Evolutionary conservation across 345 rosid species (phyloP).

Genomic region (Murraya paniculata): DNA sequence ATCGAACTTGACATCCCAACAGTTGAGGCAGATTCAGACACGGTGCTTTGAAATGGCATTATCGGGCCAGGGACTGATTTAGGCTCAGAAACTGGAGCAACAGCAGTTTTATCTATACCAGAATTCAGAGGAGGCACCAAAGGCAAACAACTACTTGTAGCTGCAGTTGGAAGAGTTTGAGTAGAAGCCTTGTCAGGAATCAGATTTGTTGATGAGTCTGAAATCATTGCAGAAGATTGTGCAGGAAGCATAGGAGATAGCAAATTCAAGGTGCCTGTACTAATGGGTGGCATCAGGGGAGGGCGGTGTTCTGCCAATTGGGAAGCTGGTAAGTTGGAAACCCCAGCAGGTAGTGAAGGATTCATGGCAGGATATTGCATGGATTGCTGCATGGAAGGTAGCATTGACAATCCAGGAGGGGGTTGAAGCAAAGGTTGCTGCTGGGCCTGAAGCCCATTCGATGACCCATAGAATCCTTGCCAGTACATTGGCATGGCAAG

Average conservation of each 20-base stretch:
- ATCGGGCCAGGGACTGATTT: constrained; percentile 17
- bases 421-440: constrained; percentile 39
- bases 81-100: constrained; percentile 18
- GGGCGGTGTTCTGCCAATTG: constrained; percentile 26
- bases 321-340: constrained; percentile 26
- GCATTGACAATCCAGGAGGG: constrained; percentile 35
- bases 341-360: constrained; percentile 14
- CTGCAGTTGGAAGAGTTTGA: constrained; percentile 23
- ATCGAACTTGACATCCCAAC: constrained; percentile 18
- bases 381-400: constrained; percentile 30
- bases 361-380: constrained; percentile 32
- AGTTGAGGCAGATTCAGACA: constrained; percentile 20
- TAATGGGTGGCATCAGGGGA: constrained; percentile 27
- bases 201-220: constrained; percentile 25
- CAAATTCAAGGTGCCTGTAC: constrained; percentile 14
- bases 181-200: constrained; percentile 20
- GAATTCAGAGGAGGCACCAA: constrained; percentile 17
- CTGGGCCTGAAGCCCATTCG: constrained; percentile 31
- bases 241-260: constrained; percentile 18
- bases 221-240: constrained; percentile 17
- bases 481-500: constrained; percentile 48
- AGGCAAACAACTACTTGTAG: constrained; percentile 22
- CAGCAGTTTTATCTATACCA: constrained; percentile 17
- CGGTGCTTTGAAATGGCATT: constrained; percentile 22
- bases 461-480: constrained; percentile 43